Percentiles rank a stretch among this genome's conserved stretches.
Evolutionary conservation across 139 green algal species (phyloP).

Genomic region (Raphidocelis subcapitata): DNA sequence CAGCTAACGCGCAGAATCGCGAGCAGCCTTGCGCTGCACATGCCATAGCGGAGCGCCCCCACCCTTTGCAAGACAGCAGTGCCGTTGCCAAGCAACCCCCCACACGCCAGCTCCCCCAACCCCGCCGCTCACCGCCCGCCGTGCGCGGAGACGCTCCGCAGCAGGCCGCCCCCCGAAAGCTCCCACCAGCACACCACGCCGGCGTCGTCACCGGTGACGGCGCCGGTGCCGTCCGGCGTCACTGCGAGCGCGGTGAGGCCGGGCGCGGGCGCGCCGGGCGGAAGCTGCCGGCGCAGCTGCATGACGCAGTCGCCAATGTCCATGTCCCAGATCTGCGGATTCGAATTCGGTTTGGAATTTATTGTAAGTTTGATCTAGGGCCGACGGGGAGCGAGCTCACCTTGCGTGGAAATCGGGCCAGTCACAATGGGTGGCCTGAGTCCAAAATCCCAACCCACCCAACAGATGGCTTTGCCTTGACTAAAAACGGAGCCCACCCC

Average conservation of each 20-base stretch:
- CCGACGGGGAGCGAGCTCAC: too few species aligned
- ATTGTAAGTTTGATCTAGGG: too few species aligned
- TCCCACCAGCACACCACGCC: slow-evolving; percentile 18
- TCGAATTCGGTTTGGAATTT: not conserved
- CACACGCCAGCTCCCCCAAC: too few species aligned
- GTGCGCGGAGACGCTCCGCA: slow-evolving; percentile 15
- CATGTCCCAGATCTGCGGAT: slow-evolving; percentile 77
- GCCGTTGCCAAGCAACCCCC: too few species aligned
- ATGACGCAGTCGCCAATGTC: slow-evolving; percentile 86
- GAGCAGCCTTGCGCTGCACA: too few species aligned
- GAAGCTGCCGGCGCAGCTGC: slow-evolving; percentile 43
- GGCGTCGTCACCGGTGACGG: slow-evolving; percentile 14
- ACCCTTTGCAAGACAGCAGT: not conserved
- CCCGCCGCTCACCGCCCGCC: slow-evolving; percentile 5
- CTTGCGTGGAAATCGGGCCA: too few species aligned
- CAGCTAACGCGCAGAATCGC: too few species aligned
- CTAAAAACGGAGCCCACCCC: too few species aligned
- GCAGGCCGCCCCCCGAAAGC: slow-evolving; percentile 7
- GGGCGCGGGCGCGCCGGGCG: slow-evolving; percentile 6
- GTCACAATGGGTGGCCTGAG: too few species aligned
- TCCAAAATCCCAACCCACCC: too few species aligned
- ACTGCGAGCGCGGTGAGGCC: slow-evolving; percentile 59
- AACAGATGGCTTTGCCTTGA: too few species aligned
- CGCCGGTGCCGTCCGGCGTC: slow-evolving; percentile 43
- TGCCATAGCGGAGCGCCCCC: not conserved